These are phyloP conservation scores for Rosa lucieae DNA, from an alignment of 306 rosid genomes.

Conservation along the genomic window DNA sequence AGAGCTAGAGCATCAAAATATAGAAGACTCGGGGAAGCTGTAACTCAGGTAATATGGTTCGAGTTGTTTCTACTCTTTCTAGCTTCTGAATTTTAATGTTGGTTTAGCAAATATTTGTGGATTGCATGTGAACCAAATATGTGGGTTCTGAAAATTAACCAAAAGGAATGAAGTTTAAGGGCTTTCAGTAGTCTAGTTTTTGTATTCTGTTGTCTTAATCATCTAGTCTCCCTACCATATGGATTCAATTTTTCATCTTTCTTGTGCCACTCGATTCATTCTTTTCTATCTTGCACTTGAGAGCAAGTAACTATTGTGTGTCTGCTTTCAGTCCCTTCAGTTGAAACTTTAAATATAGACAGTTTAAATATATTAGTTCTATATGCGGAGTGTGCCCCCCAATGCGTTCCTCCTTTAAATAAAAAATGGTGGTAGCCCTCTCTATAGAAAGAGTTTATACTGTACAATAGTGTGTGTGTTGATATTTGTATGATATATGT, in stretches of 20 bases:
- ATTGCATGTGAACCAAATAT: not conserved
- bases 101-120: not conserved
- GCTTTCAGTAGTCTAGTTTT: not conserved
- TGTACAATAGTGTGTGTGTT: not conserved
- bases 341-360: not conserved
- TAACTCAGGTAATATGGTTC: conserved; percentile 59
- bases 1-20: conserved; percentile 42
- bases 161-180: not conserved
- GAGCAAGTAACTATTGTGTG: not conserved
- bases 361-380: not conserved
- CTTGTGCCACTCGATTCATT: not conserved
- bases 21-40: conserved; percentile 69
- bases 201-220: not conserved
- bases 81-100: conserved; percentile 18
- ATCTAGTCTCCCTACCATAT: not conserved
- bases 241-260: not conserved
- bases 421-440: not conserved
- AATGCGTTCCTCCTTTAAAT: not conserved
- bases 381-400: not conserved
- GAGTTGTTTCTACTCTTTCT: conserved; percentile 14
- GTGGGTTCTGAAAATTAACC: not conserved
- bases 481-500: not conserved
- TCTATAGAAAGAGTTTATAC: not conserved
- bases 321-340: not conserved
- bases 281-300: not conserved